Evolutionary conservation across 345 rosid species (phyloP), one percentile per base, ranked within the genome.

Genomic region (Populus davidiana): DNA sequence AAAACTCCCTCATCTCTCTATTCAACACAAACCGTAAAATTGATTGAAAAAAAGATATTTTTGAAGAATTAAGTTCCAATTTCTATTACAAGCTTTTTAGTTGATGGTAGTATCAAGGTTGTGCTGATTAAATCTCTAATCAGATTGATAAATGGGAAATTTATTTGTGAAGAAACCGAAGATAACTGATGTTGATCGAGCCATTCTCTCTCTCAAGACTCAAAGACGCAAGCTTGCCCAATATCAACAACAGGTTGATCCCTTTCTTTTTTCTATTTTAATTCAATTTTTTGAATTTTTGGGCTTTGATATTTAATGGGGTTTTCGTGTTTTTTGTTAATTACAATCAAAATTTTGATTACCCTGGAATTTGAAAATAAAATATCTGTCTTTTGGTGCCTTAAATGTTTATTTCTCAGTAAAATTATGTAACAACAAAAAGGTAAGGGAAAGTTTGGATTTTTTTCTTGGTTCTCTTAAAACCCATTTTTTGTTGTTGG

Each of bases 161-260:
- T 17, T 96, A 75, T 90, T 93, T 72, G 98, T 88, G 86, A 96
- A 96, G 93, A 96, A 88, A 85, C 97, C 98, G 8, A 92, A 96
- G 87, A 89, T 96, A 86, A 92, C 97, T 6, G 96, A 93, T 14
- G 94, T 96, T 21, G 99, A 96, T 85, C 87, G 88, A 77, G 99
- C 97, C 35, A 91, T 93, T 75, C 98, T 96, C 25, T 91, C 96
- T 71, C 97, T 96, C 81, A 96, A 96, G 86, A 93, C 97, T 81
- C 97, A 93, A 80, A 83, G 98, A 52, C 97, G 99, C 71, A 96
- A 96, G 85, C 97, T 96, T 79, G 98, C 83, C 27, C 90, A 91
- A 56, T 92, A 92, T 73, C 99, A 96, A 84, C 97, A 83, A 77
- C 91, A 91, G 98, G 98, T 95, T 72, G 69, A 31, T 61, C 66